phyloP scores from a whole-genome alignment of 2,329 filamentous ascomycete species.

The Ascomycota sp. region DNA sequence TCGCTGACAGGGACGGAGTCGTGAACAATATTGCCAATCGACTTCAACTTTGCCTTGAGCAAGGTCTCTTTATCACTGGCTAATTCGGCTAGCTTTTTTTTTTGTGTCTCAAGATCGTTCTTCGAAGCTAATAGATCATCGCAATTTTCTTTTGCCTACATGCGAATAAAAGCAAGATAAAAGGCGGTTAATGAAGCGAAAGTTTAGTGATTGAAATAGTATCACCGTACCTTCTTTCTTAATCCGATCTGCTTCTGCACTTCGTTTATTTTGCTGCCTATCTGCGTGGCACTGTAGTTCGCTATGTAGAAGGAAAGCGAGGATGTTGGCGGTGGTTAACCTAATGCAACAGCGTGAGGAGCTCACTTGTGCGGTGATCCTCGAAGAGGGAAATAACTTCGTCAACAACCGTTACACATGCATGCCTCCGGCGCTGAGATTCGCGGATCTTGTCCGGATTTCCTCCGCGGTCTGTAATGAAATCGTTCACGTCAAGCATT shows the following conservation, averaged over 20 bases:
- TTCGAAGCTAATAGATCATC: conserved; percentile 64
- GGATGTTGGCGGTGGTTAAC: background rate
- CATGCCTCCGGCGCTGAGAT: conserved; percentile 67
- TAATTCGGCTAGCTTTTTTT: conserved; percentile 56
- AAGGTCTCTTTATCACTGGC: conserved; percentile 56
- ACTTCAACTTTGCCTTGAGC: conserved; percentile 60
- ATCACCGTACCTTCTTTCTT: conserved; percentile 80
- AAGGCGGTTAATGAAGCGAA: background rate
- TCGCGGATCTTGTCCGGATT: conserved; percentile 83
- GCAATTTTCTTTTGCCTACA: conserved; percentile 65
- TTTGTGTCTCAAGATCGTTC: conserved; percentile 55
- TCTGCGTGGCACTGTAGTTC: conserved; percentile 59
- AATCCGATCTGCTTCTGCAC: conserved; percentile 76
- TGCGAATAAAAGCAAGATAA: background rate
- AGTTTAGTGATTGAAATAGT: too few relatives aligned
- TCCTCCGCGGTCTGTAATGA: conserved; percentile 72
- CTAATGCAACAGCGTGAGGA: background rate
- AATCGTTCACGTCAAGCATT: conserved; percentile 63
- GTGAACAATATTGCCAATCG: conserved; percentile 57
- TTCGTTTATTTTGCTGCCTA: conserved; percentile 69
- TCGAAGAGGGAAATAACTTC: conserved; percentile 76
- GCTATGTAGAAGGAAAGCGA: too few relatives aligned
- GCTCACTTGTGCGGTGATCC: conserved; percentile 55
- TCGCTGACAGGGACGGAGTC: conserved; percentile 66
- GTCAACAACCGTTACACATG: conserved; percentile 68